A percentile compares a stretch with the other conserved stretches of the same genome.
These are phyloP conservation scores for Tricladium varicosporioides DNA, from an alignment of 2,329 filamentous ascomycete genomes.

Conservation along the genomic window DNA sequence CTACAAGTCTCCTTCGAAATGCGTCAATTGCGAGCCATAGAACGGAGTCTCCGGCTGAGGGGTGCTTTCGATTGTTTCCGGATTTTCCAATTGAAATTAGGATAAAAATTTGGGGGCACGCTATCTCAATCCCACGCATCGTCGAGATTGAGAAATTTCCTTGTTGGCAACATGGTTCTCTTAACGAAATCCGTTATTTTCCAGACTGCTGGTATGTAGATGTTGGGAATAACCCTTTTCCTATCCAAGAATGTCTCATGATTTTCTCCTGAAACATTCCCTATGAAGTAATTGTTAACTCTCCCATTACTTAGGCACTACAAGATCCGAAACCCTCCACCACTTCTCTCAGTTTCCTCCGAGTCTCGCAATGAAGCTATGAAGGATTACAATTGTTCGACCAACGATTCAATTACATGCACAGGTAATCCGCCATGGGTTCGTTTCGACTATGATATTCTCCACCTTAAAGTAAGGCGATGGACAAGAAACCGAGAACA, in stretches of 20 bases:
- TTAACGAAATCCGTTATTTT: neutral
- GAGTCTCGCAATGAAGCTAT: conserved; percentile 13
- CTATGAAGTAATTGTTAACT: too few relatives aligned
- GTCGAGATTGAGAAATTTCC: conserved; percentile 11
- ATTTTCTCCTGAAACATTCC: too few relatives aligned
- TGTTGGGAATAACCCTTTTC: too few relatives aligned
- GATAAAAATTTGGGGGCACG: conserved; percentile 7
- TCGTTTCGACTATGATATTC: conserved; percentile 12
- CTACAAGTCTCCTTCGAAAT: conserved; percentile 2
- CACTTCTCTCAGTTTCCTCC: conserved; percentile 7
- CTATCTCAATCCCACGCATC: conserved; percentile 7
- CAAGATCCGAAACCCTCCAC: conserved; percentile 4
- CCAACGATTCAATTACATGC: neutral
- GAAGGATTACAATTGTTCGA: neutral
- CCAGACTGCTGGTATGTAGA: conserved; percentile 11
- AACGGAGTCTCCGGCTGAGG: neutral
- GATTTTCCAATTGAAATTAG: conserved; percentile 3
- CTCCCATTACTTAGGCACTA: too few relatives aligned
- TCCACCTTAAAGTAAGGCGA: conserved; percentile 8
- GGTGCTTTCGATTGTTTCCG: conserved; percentile 3
- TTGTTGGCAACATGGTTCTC: conserved; percentile 2
- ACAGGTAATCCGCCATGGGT: conserved; percentile 8
- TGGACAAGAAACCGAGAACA: neutral
- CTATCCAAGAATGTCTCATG: too few relatives aligned
- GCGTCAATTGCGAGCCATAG: conserved; percentile 4